These are phyloP conservation scores for Alloascoidea africana DNA, from an alignment of 805 yeast genomes.

Conservation along the genomic window DNA sequence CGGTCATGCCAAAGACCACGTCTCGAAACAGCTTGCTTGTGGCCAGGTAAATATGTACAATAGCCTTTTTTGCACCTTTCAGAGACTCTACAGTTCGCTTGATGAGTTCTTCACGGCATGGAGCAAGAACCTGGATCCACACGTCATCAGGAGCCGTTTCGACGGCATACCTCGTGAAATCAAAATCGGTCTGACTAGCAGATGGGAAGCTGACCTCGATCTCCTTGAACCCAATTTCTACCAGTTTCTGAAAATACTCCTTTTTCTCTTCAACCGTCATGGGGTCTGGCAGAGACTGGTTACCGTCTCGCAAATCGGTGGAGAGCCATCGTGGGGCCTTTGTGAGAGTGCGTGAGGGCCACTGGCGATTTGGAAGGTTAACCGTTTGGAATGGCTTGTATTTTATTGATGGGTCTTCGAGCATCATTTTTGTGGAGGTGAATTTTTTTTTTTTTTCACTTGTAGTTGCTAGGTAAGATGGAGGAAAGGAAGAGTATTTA, in stretches of 20 bases:
- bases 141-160: constrained; percentile 67
- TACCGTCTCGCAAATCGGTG: constrained; percentile 74
- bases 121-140: constrained; percentile 59
- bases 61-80: constrained; percentile 62
- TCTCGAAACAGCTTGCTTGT: constrained; percentile 62
- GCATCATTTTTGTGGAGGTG: constrained; percentile 10
- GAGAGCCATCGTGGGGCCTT: constrained; percentile 73
- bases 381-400: constrained; percentile 42
- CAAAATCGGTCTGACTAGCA: constrained; percentile 70
- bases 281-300: constrained; percentile 76
- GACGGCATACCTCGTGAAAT: constrained; percentile 63
- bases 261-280: constrained; percentile 73
- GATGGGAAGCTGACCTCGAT: constrained; percentile 76
- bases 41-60: constrained; percentile 63
- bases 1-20: constrained; percentile 46
- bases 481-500: background rate
- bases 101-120: constrained; percentile 63
- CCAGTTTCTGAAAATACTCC: constrained; percentile 48
- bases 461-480: too few species aligned
- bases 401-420: constrained; percentile 44
- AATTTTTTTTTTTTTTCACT: background rate
- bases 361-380: constrained; percentile 43
- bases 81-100: constrained; percentile 58
- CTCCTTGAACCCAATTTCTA: constrained; percentile 67
- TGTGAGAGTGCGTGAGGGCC: constrained; percentile 48